These are phyloP conservation scores for Aspergillus pseudoterreus DNA, from an alignment of 2,329 filamentous ascomycete species.

Conservation along the genomic window DNA sequence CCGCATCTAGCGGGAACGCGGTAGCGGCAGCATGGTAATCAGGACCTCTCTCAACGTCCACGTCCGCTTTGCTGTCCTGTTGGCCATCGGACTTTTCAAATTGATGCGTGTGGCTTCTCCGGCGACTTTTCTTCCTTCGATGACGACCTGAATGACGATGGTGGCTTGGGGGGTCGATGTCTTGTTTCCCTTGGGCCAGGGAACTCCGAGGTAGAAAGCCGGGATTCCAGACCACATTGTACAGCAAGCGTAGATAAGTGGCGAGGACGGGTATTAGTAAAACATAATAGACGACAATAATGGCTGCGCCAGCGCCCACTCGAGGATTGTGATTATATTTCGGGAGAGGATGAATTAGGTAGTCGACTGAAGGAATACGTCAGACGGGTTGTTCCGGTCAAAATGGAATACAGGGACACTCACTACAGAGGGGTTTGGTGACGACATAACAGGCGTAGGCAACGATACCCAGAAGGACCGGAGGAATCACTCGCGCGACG, in stretches of 20 bases:
- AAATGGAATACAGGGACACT: conserved; percentile 29
- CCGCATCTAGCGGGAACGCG: conserved; percentile 52
- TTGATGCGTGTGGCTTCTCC: not conserved
- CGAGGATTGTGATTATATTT: conserved; percentile 39
- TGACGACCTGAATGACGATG: conserved; percentile 14
- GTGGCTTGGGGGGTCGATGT: conserved; percentile 15
- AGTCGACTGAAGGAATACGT: conserved; percentile 57
- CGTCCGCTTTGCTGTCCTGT: conserved; percentile 17
- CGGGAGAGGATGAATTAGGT: conserved; percentile 57
- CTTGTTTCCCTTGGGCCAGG: conserved; percentile 28
- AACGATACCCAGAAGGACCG: conserved; percentile 62
- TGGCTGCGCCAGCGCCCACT: conserved; percentile 59
- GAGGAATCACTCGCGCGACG: conserved; percentile 64
- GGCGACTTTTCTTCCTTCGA: conserved; percentile 19
- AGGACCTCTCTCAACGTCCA: conserved; percentile 27
- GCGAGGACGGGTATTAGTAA: conserved; percentile 63
- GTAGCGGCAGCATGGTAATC: conserved; percentile 20
- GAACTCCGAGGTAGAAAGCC: conserved; percentile 68
- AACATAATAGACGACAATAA: conserved; percentile 70
- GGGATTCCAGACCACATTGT: conserved; percentile 65
- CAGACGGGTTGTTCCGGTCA: not conserved
- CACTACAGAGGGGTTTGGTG: conserved; percentile 65
- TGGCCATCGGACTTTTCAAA: not conserved
- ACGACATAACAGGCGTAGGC: conserved; percentile 70
- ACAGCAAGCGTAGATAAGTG: conserved; percentile 68